Base-by-base conservation (phyloP, 2,329 filamentous ascomycete species). In the Escovopsis sp. region DNA sequence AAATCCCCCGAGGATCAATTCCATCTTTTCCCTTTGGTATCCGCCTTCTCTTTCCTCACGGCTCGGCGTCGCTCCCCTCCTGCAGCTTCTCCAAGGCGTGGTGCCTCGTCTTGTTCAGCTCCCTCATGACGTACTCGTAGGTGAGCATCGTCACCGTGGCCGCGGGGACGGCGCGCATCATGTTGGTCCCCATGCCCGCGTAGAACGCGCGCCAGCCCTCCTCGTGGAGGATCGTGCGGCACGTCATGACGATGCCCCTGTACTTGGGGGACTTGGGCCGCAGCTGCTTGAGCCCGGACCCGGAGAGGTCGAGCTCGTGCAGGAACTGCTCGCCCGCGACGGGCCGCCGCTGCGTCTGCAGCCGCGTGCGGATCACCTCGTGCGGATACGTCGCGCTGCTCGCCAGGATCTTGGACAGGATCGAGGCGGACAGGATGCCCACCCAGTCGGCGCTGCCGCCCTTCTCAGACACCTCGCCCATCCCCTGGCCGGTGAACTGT, bases 201-300 rank as follows among this genome's bases (percentile, higher is more conserved):
- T 98, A 98, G 55, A 98, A 96, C 4, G 89, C 89, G 48, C 83
- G 74, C 88, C 89, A 95, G 6, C 91, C 91, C 62, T 98, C 91
- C 61, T 98, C 91, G 32, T 68, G 69, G 33, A 95, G 66, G 47
- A 98, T 96, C 3, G 80, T 88, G 48, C 79, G 77, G 60, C 82
- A 89, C 0, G 89, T 95, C 56, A 74, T 79, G 37, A 88, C 61
- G 32, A 95, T 75, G 37, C 91, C 91, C 49, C 69, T 73, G 59
- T 98, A 96, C 51, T 72, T 77, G 43, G 68, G 66, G 11, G 55
- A 53, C 30, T 36, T 36, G 30, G 30, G 33, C 6, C 44, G 34
- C 7, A 38, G 32, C 11, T 33, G 38, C 18, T 53, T 48, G 10
- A 46, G 41, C 11, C 55, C 47, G 8, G 54, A 45, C 42, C 52